Evolutionary conservation across 177 flowering plant species (phyloP).

Genomic region (Vitis hybrid): DNA sequence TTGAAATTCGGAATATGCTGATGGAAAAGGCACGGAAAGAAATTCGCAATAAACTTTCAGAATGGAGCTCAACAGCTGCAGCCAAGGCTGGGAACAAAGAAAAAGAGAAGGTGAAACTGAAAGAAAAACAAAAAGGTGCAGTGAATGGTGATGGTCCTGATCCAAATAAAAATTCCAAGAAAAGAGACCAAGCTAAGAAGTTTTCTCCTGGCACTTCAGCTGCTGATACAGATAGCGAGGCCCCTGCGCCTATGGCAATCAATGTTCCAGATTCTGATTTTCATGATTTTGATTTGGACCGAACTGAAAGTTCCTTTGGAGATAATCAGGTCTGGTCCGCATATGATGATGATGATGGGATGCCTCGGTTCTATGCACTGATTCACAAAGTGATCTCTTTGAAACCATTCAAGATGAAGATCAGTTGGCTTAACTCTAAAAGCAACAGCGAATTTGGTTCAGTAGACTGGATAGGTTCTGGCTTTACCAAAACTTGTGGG

Average conservation of each 20-base stretch:
- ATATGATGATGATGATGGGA: conserved; percentile 88
- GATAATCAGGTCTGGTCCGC: conserved; percentile 91
- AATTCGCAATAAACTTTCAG: conserved; percentile 43
- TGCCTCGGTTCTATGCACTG: conserved; percentile 90
- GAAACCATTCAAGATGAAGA: conserved; percentile 68
- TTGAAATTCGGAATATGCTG: conserved; percentile 54
- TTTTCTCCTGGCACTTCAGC: conserved; percentile 8
- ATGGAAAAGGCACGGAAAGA: conserved; percentile 47
- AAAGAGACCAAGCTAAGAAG: conserved; percentile 8
- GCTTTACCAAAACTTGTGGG: conserved; percentile 78
- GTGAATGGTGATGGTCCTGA: conserved; percentile 6
- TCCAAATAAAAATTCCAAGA: conserved; percentile 14
- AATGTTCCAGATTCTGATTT: conserved; percentile 90
- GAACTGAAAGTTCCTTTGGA: conserved; percentile 64
- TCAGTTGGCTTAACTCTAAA: conserved; percentile 79
- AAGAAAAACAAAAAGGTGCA: conserved; percentile 18
- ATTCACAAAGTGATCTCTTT: conserved; percentile 63
- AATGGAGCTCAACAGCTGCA: conserved; percentile 33
- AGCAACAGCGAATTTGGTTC: conserved; percentile 58
- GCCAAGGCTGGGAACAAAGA: conserved; percentile 23
- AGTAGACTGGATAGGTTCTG: conserved; percentile 64
- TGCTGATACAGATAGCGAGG: conserved; percentile 19
- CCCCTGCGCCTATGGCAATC: conserved; percentile 30
- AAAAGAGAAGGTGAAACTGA: conserved; percentile 24
- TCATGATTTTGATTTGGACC: conserved; percentile 76